Base-by-base conservation (phyloP, 805 yeast genomes). In the Kluyveromyces siamensis region DNA sequence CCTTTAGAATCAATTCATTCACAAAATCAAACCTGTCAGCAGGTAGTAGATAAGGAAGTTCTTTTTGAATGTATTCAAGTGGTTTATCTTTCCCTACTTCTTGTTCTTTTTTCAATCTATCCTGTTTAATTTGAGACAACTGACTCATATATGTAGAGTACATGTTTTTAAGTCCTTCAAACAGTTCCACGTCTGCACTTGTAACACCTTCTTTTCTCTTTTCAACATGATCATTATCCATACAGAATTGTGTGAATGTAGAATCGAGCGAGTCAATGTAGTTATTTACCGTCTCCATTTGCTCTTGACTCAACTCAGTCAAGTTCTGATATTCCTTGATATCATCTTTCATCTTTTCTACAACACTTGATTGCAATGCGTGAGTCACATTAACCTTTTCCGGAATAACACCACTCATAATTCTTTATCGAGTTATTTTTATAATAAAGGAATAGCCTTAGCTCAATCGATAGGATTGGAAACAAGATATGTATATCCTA, bases 311-410 rank as follows among this genome's bases (percentile, higher is more conserved):
- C 43, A 57, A 42, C 36, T 51, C 46, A 8, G 49, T 42, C 10
- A 41, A 42, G 27, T 52, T 50, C 27, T 53, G 52, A 37, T 54
- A 57, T 27, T 49, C 50, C 44, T 51, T 52, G 14, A 62, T 54
- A 46, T 62, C 65, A 13, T 54, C 37, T 11, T 65, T 57, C 25
- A 65, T 61, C 48, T 59, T 56, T 43, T 62, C 61, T 16, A 65
- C 55, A 13, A 57, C 52, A 16, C 55, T 45, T 13, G 67, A 57
- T 41, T 58, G 61, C 48, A 65, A 54, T 8, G 67, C 62, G 49
- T 65, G 63, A 38, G 62, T 52, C 16, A 65, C 62, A 48, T 65
- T 58, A 41, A 65, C 64, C 46, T 54, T 45, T 50, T 63, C 66
- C 25, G 67, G 68, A 36, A 63, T 57, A 14, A 60, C 60, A 17